These are phyloP conservation scores for Venturiaceae sp. DNA, from an alignment of 2,329 filamentous ascomycete genomes.

Conservation along the genomic window DNA sequence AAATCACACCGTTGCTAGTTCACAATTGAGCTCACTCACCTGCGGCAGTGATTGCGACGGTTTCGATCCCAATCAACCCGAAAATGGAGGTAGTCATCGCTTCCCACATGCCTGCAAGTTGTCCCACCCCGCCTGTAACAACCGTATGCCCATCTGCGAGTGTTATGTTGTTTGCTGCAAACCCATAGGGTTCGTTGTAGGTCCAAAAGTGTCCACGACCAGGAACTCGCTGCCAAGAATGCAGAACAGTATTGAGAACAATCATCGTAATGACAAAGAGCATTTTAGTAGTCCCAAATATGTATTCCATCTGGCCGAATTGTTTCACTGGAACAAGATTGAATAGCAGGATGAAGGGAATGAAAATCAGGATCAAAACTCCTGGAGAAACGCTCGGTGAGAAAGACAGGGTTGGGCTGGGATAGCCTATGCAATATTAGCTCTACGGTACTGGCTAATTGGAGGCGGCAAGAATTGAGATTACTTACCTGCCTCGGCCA, in stretches of 20 bases:
- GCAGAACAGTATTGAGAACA: conserved; percentile 31
- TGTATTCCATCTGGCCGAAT: conserved; percentile 24
- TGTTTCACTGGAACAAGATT: conserved; percentile 26
- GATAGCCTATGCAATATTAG: neutral
- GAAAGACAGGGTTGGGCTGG: neutral
- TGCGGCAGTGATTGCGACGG: conserved; percentile 11
- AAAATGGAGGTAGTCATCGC: conserved; percentile 12
- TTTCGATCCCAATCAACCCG: conserved; percentile 12
- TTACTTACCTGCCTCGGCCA: conserved; percentile 4
- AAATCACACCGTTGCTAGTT: neutral
- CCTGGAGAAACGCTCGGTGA: conserved; percentile 19
- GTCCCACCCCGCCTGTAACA: conserved; percentile 5
- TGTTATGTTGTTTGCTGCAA: conserved; percentile 8
- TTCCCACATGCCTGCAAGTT: conserved; percentile 10
- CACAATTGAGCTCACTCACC: neutral
- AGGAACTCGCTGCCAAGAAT: conserved; percentile 16
- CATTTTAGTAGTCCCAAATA: conserved; percentile 25
- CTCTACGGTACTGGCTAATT: neutral
- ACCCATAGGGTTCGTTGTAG: conserved; percentile 10
- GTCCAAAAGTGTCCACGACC: conserved; percentile 9
- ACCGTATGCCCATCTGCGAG: conserved; percentile 1
- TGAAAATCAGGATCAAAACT: conserved; percentile 26
- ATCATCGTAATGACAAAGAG: conserved; percentile 30
- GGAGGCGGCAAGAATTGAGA: no score
- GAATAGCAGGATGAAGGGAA: conserved; percentile 21